These are phyloP conservation scores for Gossypium laxum DNA, from an alignment of 441 rosid genomes.

Conservation along the genomic window DNA sequence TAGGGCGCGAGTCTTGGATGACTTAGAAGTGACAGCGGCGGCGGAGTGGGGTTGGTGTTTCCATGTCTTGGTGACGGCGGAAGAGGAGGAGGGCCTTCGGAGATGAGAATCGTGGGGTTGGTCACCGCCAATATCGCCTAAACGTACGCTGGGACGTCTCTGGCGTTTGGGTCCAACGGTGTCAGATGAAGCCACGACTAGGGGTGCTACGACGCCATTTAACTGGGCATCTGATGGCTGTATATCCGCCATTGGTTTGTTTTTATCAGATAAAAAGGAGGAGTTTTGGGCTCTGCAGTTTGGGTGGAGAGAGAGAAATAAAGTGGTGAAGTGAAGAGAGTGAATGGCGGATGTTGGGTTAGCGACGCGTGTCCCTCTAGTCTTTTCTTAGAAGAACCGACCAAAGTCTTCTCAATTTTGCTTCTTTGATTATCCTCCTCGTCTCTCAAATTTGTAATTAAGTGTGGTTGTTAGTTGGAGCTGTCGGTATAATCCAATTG, in stretches of 20 bases:
- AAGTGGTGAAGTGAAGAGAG: background rate
- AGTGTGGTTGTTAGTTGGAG: background rate
- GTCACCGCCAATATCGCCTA: constrained; percentile 84
- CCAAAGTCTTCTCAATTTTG: background rate
- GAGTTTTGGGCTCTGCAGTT: background rate
- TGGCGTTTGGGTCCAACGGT: constrained; percentile 55
- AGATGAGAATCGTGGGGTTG: constrained; percentile 35
- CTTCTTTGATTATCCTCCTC: background rate
- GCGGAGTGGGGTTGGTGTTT: constrained; percentile 19
- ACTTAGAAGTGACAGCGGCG: constrained; percentile 18
- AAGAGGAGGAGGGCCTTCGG: constrained; percentile 27
- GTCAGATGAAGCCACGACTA: constrained; percentile 34
- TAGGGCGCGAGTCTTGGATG: constrained; percentile 55
- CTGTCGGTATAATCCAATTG: background rate
- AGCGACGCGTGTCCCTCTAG: constrained; percentile 25
- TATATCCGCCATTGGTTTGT: constrained; percentile 39
- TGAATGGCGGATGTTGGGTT: constrained; percentile 8
- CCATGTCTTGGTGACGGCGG: constrained; percentile 27
- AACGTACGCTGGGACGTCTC: constrained; percentile 74
- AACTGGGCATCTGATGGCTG: constrained; percentile 29
- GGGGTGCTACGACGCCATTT: constrained; percentile 33
- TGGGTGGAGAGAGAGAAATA: background rate
- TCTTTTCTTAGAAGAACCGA: background rate
- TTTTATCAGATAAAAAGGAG: background rate
- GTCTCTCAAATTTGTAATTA: background rate